Base-by-base conservation (phyloP, 1,284 basidiomycete species). In the Microbotryomycetes sp. region DNA sequence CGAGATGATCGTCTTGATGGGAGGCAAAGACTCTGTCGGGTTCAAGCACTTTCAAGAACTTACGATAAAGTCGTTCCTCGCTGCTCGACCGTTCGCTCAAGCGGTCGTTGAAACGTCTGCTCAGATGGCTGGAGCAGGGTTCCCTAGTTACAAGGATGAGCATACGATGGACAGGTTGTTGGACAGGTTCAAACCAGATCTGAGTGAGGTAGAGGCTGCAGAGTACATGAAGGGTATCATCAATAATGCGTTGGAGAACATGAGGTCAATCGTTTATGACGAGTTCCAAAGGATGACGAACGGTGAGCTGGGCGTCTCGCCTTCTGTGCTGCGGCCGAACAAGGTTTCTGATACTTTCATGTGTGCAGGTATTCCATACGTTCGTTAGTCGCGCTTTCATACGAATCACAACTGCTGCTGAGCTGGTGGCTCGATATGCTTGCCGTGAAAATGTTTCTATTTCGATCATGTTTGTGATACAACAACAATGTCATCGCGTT, bases 1-100 rank as follows among this genome's bases (percentile, higher is more conserved):
- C 73, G 96, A 99, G 75, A 98, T 98, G 93, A 87, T 98, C 21
- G 82, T 88, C 15, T 80, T 98, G 30, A 99, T 99, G 96, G 96
- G 96, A 52, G 96, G 96, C 13, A 82, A 87, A 61, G 83, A 88
- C 71, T 91, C 89, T 1, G 88, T 93, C 76, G 96, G 96, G 15
- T 98, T 96, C 76, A 83, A 86, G 59, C 82, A 92, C 57, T 99
- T 98, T 81, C 86, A 89, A 72, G 89, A 91, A 72, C 81, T 99
- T 45, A 91, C 91, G 3, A 84, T 97, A 70, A 97, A 97, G 76
- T 92, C 90, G 0, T 99, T 97, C 82, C 82, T 99, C 26, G 90
- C 94, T 1, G 87, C 93, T 59, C 83, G 96, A 46, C 91, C 92
- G 1, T 88, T 91, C 74, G 87, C 88, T 15, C 86, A 91, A 54